These are phyloP conservation scores for Globisporangium yorkense DNA, from an alignment of 352 stramenopile species.

Conservation along the genomic window DNA sequence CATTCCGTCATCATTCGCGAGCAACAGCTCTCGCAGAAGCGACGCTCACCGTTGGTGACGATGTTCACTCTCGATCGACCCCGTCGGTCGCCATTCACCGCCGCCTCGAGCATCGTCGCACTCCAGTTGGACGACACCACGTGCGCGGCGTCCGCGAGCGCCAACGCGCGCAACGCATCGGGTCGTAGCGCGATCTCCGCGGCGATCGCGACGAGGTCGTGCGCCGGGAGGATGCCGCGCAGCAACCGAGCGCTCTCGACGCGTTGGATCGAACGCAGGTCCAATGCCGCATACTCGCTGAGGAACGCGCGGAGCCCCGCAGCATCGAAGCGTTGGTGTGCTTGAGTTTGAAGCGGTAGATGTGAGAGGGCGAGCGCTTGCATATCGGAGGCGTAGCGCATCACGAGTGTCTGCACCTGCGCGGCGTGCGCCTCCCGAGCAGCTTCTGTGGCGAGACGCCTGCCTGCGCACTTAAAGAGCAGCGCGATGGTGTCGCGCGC, in stretches of 20 bases:
- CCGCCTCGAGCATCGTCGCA: conserved; percentile 27
- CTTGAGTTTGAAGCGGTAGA: neutral
- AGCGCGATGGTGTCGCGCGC: conserved; percentile 45
- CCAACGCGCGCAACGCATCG: conserved; percentile 25
- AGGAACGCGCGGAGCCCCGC: conserved; percentile 34
- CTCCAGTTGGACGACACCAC: conserved; percentile 73
- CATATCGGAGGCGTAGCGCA: conserved; percentile 28
- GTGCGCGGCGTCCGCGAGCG: conserved; percentile 14
- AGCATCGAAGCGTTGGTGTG: conserved; percentile 20
- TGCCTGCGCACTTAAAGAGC: conserved; percentile 33
- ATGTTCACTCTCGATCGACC: conserved; percentile 15
- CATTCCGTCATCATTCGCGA: neutral
- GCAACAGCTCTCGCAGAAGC: neutral
- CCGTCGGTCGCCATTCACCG: conserved; percentile 10
- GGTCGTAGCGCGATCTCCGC: conserved; percentile 23
- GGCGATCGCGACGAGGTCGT: conserved; percentile 10
- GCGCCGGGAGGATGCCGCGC: conserved; percentile 20
- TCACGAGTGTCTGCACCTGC: conserved; percentile 24
- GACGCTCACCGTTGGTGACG: conserved; percentile 47
- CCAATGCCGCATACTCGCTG: conserved; percentile 28
- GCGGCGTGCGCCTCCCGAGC: conserved; percentile 10
- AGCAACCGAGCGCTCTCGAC: conserved; percentile 30
- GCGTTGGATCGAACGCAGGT: conserved; percentile 43
- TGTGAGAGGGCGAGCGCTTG: conserved; percentile 4
- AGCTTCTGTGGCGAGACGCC: neutral